Conservation (phyloP, 768 basidiomycete genomes). For the Leccinellum albellum region DNA sequence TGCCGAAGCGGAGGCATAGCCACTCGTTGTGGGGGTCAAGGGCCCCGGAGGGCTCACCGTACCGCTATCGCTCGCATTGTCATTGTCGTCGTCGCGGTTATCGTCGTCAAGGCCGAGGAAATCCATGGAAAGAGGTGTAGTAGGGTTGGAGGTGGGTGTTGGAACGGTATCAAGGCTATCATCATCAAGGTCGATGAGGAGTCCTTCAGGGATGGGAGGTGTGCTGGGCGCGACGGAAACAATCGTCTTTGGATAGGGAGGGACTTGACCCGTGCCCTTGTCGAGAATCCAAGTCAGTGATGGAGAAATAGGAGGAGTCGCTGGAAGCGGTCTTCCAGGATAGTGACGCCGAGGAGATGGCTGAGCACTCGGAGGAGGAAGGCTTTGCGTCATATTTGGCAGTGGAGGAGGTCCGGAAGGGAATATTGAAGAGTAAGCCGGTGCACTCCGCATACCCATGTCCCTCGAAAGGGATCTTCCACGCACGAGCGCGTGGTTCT, state of each 20-base stretch:
- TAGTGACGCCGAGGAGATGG: constrained; percentile 32
- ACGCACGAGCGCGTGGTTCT: constrained; percentile 26
- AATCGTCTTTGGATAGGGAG: constrained; percentile 14
- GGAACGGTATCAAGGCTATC: constrained; percentile 26
- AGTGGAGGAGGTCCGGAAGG: constrained; percentile 33
- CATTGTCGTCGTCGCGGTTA: constrained; percentile 18
- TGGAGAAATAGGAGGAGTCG: constrained; percentile 31
- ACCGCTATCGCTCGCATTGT: constrained; percentile 28
- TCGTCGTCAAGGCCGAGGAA: constrained; percentile 24
- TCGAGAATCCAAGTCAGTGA: constrained; percentile 35
- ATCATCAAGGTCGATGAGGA: constrained; percentile 56
- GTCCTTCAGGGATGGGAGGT: constrained; percentile 45
- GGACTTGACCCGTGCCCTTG: constrained; percentile 16
- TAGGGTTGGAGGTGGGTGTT: constrained; percentile 5
- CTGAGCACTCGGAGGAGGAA: constrained; percentile 19
- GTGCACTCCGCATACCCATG: constrained; percentile 31
- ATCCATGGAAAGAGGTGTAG: constrained; percentile 20
- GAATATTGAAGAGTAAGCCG: constrained; percentile 32
- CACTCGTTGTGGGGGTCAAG: constrained; percentile 30
- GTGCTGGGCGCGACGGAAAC: constrained; percentile 21
- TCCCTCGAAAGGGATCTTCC: constrained; percentile 33
- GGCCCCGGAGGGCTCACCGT: constrained; percentile 32
- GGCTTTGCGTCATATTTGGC: constrained; percentile 22
- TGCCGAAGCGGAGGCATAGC: constrained; percentile 25
- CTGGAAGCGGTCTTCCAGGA: constrained; percentile 31